These are phyloP conservation scores for Camelina sativa DNA, from an alignment of 345 rosid species.

Conservation along the genomic window DNA sequence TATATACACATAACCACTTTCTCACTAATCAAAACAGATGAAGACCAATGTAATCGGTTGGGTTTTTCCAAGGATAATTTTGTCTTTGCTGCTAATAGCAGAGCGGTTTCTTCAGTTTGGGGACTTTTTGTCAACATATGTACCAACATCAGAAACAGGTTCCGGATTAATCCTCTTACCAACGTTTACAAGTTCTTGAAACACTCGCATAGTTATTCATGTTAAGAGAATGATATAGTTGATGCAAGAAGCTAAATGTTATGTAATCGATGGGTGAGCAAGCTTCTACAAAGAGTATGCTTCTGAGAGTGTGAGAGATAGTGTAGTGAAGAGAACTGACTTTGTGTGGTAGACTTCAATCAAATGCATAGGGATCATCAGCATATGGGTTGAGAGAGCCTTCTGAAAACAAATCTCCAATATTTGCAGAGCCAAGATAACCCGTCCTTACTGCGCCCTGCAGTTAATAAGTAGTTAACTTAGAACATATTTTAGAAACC, in stretches of 20 bases:
- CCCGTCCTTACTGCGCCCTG: background rate
- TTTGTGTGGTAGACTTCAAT: slow-evolving; percentile 39
- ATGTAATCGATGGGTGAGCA: background rate
- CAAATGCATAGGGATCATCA: slow-evolving; percentile 96
- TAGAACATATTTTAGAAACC: background rate
- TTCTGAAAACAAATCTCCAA: slow-evolving; percentile 24
- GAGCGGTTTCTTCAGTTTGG: background rate
- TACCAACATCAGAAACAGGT: background rate
- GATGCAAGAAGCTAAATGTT: background rate
- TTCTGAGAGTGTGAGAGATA: slow-evolving; percentile 2
- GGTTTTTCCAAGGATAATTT: background rate
- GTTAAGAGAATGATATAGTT: background rate
- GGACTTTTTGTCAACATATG: too few species aligned
- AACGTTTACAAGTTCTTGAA: slow-evolving; percentile 3
- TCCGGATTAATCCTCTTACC: background rate
- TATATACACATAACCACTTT: background rate
- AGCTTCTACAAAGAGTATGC: slow-evolving; percentile 1
- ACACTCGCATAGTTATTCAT: background rate
- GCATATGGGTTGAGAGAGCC: slow-evolving; percentile 68
- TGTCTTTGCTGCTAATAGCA: background rate
- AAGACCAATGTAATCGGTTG: background rate
- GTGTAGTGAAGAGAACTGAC: background rate
- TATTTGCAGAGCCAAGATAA: slow-evolving; percentile 1
- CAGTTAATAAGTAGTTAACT: background rate
- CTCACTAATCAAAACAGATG: background rate